Conservation (phyloP, 164 flowering plant species). For the Cinnamomum micranthum region DNA sequence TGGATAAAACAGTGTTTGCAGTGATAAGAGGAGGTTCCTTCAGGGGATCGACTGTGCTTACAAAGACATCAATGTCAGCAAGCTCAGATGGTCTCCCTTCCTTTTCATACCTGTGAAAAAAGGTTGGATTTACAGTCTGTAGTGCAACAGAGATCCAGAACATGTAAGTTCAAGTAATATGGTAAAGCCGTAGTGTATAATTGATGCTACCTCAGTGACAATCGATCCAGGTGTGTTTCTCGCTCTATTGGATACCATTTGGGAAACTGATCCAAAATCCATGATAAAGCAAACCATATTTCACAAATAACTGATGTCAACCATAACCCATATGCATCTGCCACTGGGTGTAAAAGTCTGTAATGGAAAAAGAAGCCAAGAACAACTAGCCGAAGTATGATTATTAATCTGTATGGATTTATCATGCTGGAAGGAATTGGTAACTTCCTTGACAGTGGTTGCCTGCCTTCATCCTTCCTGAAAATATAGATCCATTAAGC, state of each 20-base stretch:
- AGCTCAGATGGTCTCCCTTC: constrained; percentile 92
- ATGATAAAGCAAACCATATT: constrained; percentile 93
- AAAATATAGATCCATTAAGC: neutral
- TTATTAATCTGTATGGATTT: constrained; percentile 85
- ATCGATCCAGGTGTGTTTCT: constrained; percentile 91
- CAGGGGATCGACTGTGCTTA: constrained; percentile 93
- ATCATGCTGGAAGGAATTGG: constrained; percentile 84
- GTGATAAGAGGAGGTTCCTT: constrained; percentile 97
- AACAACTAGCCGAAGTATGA: constrained; percentile 73
- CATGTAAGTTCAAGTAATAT: neutral
- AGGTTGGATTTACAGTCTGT: neutral
- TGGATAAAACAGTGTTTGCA: constrained; percentile 90
- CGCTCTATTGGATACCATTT: constrained; percentile 93
- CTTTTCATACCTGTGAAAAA: constrained; percentile 61
- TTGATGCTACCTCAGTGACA: constrained; percentile 55
- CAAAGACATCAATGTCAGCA: constrained; percentile 93
- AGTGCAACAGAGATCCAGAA: neutral
- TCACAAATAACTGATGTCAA: constrained; percentile 89
- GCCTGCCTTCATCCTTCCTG: constrained; percentile 92
- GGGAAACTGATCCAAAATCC: constrained; percentile 96
- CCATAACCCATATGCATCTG: constrained; percentile 79
- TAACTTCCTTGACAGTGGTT: constrained; percentile 86
- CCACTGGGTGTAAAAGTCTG: constrained; percentile 82
- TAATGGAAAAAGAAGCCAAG: constrained; percentile 83
- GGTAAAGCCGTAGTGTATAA: neutral